phyloP scores from a whole-genome alignment of 129 eudicot genomes.

The Flaveria brownii region DNA sequence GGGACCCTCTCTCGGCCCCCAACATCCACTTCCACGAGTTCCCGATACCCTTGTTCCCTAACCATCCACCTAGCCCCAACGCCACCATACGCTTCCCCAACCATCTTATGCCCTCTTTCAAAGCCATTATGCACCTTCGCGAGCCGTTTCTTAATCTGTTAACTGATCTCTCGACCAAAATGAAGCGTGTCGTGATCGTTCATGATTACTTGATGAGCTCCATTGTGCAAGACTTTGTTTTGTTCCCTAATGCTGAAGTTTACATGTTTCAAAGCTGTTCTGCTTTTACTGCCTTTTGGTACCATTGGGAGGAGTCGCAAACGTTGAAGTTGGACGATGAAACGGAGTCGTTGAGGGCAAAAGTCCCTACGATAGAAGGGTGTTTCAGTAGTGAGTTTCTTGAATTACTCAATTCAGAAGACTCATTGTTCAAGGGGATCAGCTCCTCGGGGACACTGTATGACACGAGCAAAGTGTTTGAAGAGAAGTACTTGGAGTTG shows the following conservation, averaged over 20 bases:
- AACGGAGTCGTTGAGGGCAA: not conserved
- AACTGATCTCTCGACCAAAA: slow-evolving; percentile 21
- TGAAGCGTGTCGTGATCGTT: slow-evolving; percentile 28
- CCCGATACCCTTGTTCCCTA: slow-evolving; percentile 39
- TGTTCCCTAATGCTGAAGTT: slow-evolving; percentile 20
- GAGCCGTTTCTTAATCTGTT: slow-evolving; percentile 26
- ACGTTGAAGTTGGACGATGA: slow-evolving; percentile 17
- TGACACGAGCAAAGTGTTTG: slow-evolving; percentile 38
- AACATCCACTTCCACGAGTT: slow-evolving; percentile 69
- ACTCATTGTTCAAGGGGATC: slow-evolving; percentile 18
- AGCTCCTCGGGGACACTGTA: slow-evolving; percentile 41
- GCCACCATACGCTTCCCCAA: slow-evolving; percentile 44
- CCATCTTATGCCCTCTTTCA: slow-evolving; percentile 49
- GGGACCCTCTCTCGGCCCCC: slow-evolving; percentile 29
- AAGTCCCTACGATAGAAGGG: slow-evolving; percentile 32
- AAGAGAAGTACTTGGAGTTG: slow-evolving; percentile 31
- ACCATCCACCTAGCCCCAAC: slow-evolving; percentile 53
- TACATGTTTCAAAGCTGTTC: slow-evolving; percentile 40
- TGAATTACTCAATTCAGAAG: slow-evolving; percentile 24
- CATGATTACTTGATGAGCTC: slow-evolving; percentile 47
- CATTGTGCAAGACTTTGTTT: slow-evolving; percentile 36
- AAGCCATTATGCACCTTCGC: slow-evolving; percentile 47
- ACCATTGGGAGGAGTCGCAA: slow-evolving; percentile 33
- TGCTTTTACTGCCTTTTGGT: slow-evolving; percentile 39
- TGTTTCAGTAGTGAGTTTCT: slow-evolving; percentile 29